Percentiles rank a stretch among this genome's conserved stretches.
phyloP scores from a whole-genome alignment of 1,284 basidiomycete genomes.

The Entoloma clypeatum region DNA sequence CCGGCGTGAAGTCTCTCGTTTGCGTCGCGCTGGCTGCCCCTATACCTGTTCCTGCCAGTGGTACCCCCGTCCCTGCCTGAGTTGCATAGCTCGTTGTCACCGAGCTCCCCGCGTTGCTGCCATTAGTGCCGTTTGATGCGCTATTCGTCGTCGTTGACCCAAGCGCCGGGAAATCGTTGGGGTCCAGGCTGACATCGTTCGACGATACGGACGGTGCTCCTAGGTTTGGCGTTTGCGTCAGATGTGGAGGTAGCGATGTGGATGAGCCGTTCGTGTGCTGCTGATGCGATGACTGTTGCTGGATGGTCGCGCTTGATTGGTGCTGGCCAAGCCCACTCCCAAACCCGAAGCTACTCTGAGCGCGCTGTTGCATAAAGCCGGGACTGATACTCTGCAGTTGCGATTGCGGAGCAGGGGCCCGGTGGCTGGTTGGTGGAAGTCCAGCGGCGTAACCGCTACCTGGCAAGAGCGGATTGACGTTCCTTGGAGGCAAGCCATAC shows the following conservation, averaged over 20 bases:
- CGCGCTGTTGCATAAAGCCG: slow-evolving; percentile 60
- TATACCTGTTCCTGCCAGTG: slow-evolving; percentile 38
- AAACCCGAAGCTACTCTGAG: slow-evolving; percentile 56
- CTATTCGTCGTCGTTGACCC: slow-evolving; percentile 52
- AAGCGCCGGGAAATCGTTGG: slow-evolving; percentile 81
- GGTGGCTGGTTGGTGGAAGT: slow-evolving; percentile 54
- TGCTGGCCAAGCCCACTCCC: slow-evolving; percentile 51
- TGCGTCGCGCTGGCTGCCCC: slow-evolving; percentile 39
- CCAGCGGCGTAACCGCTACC: slow-evolving; percentile 47
- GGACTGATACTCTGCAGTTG: slow-evolving; percentile 52
- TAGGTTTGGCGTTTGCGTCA: slow-evolving; percentile 48
- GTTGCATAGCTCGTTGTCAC: slow-evolving; percentile 65
- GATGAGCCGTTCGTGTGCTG: slow-evolving; percentile 47
- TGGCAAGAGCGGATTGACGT: slow-evolving; percentile 46
- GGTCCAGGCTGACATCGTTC: slow-evolving; percentile 76
- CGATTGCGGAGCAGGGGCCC: slow-evolving; percentile 45
- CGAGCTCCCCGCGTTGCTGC: slow-evolving; percentile 25
- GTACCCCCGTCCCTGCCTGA: slow-evolving; percentile 63
- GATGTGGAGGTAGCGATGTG: slow-evolving; percentile 47
- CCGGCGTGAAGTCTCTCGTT: slow-evolving; percentile 69
- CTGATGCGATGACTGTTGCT: slow-evolving; percentile 35
- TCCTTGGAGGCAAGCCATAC: slow-evolving; percentile 63
- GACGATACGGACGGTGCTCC: slow-evolving; percentile 57
- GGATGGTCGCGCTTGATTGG: slow-evolving; percentile 41
- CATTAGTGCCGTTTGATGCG: slow-evolving; percentile 35